A percentile compares a stretch with the other conserved stretches of the same genome.
phyloP scores from a whole-genome alignment of 2,329 filamentous ascomycete species.

The Escovopsis weberi region DNA sequence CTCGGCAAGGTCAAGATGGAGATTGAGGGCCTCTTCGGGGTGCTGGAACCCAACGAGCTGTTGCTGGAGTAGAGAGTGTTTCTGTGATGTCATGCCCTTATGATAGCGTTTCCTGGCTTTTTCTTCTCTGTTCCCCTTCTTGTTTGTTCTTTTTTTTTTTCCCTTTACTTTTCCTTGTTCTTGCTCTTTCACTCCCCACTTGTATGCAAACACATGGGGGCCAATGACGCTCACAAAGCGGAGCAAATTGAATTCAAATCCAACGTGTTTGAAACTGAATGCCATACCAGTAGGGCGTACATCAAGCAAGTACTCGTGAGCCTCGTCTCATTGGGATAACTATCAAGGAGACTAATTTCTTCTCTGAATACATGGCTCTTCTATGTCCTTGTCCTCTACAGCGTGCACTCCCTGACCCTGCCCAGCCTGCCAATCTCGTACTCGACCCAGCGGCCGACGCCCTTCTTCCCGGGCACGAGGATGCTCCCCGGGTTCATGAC shows the following conservation, averaged over 20 bases:
- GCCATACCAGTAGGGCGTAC: too few species aligned
- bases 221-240: too few species aligned
- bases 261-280: too few species aligned
- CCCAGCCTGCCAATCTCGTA: conserved; percentile 58
- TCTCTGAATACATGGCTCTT: neutral
- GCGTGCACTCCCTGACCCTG: conserved; percentile 46
- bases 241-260: too few species aligned
- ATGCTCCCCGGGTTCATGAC: conserved; percentile 84
- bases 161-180: too few species aligned
- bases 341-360: too few species aligned
- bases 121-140: too few species aligned
- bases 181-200: neutral
- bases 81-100: neutral
- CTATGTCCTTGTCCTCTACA: conserved; percentile 20
- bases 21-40: conserved; percentile 48
- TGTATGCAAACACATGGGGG: neutral
- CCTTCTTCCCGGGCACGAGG: conserved; percentile 52
- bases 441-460: conserved; percentile 71
- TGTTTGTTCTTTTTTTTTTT: too few species aligned
- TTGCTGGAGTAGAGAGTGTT: conserved; percentile 31
- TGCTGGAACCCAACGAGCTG: conserved; percentile 44
- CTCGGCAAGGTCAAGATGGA: conserved; percentile 44
- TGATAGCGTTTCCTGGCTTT: neutral
- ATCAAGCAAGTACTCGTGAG: too few species aligned
- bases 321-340: too few species aligned